Conservation (phyloP, 2,329 filamentous ascomycete genomes). For the Penicillium palitans region DNA sequence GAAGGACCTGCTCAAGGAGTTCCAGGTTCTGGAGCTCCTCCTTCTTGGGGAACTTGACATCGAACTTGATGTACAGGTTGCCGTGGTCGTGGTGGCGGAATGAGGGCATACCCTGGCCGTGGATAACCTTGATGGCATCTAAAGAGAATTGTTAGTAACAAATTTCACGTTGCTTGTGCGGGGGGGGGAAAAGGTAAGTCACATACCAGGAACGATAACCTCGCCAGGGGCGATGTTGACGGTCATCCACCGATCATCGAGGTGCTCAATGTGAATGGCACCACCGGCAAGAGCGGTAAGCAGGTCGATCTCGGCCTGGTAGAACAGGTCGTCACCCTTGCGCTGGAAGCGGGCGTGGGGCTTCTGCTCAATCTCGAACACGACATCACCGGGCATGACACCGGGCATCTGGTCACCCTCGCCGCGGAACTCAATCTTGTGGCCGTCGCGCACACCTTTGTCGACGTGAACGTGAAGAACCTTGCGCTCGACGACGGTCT, state of each 20-base stretch:
- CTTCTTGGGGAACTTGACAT: slow-evolving; percentile 92
- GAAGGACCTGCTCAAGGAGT: slow-evolving; percentile 80
- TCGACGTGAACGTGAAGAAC: slow-evolving; percentile 98
- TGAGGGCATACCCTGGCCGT: slow-evolving; percentile 96
- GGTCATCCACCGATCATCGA: slow-evolving; percentile 94
- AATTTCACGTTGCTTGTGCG: neutral
- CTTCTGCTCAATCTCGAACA: slow-evolving; percentile 99
- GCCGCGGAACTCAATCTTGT: slow-evolving; percentile 95
- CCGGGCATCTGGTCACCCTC: slow-evolving; percentile 96
- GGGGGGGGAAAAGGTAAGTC: slow-evolving; percentile 6
- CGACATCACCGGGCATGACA: slow-evolving; percentile 89
- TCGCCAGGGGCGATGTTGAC: slow-evolving; percentile 92
- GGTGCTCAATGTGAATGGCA: slow-evolving; percentile 87
- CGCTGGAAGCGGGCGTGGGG: slow-evolving; percentile 94
- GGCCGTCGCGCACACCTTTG: slow-evolving; percentile 86
- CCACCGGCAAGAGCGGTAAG: slow-evolving; percentile 92
- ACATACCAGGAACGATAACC: slow-evolving; percentile 85
- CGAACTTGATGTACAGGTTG: slow-evolving; percentile 96
- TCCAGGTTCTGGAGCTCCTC: slow-evolving; percentile 69
- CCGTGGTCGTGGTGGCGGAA: slow-evolving; percentile 91
- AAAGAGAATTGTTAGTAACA: slow-evolving; percentile 14
- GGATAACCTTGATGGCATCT: slow-evolving; percentile 92
- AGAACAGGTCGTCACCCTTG: slow-evolving; percentile 94
- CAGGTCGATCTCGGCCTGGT: slow-evolving; percentile 92
- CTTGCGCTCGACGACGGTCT: slow-evolving; percentile 96